phyloP scores from a whole-genome alignment of 2,329 filamentous ascomycete species.

The Fusarium cicatricum region DNA sequence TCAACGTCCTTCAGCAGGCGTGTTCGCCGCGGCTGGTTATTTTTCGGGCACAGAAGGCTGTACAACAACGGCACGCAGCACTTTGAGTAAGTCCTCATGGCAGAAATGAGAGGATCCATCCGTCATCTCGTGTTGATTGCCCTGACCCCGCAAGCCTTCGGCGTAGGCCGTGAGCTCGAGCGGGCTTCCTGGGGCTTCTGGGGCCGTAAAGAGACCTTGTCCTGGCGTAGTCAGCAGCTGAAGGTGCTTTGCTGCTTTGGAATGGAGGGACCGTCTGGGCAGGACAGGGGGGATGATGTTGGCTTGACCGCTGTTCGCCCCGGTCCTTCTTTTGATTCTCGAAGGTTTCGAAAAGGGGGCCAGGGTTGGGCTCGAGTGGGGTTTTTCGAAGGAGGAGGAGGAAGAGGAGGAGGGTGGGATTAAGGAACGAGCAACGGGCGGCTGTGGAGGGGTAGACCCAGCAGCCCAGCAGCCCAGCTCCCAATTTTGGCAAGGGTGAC shows the following conservation, averaged over 20 bases:
- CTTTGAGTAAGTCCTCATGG: conserved; percentile 8
- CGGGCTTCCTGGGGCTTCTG: conserved; percentile 24
- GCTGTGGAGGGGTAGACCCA: conserved; percentile 13
- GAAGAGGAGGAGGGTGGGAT: conserved; percentile 11
- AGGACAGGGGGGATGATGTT: conserved; percentile 26
- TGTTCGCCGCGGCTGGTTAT: conserved; percentile 3
- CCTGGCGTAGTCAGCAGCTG: conserved; percentile 33
- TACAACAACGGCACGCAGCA: conserved; percentile 12
- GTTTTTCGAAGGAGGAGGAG: no score
- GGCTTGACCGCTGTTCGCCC: conserved; percentile 43
- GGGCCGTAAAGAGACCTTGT: conserved; percentile 31
- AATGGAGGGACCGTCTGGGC: conserved; percentile 24
- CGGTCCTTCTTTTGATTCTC: conserved; percentile 41
- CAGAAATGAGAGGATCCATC: conserved; percentile 43
- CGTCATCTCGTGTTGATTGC: conserved; percentile 45
- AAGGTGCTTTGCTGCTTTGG: conserved; percentile 20
- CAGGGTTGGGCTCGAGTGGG: conserved; percentile 27
- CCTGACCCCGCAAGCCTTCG: conserved; percentile 40
- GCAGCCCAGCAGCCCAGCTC: neutral
- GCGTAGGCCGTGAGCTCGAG: conserved; percentile 36
- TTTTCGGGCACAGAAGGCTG: conserved; percentile 13
- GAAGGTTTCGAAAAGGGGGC: conserved; percentile 45
- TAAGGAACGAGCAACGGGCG: neutral
- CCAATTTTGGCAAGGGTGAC: neutral
- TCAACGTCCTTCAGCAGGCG: neutral